Conservation (phyloP, 75 land plant genomes). For the Pseudotsuga menziesii region DNA sequence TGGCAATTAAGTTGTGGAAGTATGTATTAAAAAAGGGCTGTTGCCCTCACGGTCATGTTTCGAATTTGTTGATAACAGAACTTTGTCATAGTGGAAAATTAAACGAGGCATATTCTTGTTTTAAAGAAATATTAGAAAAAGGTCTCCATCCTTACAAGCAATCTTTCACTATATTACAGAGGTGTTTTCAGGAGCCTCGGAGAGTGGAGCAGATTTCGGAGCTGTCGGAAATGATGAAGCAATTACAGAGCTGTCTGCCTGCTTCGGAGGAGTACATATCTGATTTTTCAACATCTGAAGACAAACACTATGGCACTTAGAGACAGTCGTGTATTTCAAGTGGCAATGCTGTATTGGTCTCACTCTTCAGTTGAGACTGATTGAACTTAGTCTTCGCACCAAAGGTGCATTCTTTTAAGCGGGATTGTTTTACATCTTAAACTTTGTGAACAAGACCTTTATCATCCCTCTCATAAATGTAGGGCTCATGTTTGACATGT, state of each 20-base stretch:
- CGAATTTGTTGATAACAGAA: slow-evolving; percentile 44
- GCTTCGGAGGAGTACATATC: too few relatives aligned
- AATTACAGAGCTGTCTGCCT: background rate
- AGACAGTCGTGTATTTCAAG: too few relatives aligned
- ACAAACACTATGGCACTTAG: too few relatives aligned
- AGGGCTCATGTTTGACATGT: too few relatives aligned
- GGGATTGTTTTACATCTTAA: too few relatives aligned
- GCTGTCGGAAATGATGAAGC: slow-evolving; percentile 20
- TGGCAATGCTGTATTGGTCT: too few relatives aligned
- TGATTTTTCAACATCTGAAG: too few relatives aligned
- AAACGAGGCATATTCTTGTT: slow-evolving; percentile 36
- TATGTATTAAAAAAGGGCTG: slow-evolving; percentile 47
- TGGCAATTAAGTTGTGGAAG: slow-evolving; percentile 46
- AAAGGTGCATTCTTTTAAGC: too few relatives aligned
- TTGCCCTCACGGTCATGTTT: slow-evolving; percentile 56
- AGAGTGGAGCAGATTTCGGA: slow-evolving; percentile 26
- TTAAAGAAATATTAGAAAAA: slow-evolving; percentile 34
- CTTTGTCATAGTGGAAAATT: slow-evolving; percentile 43
- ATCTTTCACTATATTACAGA: slow-evolving; percentile 25
- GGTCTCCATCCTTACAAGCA: slow-evolving; percentile 40
- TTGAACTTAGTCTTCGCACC: too few relatives aligned
- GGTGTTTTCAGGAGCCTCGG: slow-evolving; percentile 15
- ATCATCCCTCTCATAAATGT: too few relatives aligned
- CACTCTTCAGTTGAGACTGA: too few relatives aligned
- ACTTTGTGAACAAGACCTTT: too few relatives aligned